Conservation (phyloP, 352 stramenopile genomes). For the Phytophthora ohioensis region DNA sequence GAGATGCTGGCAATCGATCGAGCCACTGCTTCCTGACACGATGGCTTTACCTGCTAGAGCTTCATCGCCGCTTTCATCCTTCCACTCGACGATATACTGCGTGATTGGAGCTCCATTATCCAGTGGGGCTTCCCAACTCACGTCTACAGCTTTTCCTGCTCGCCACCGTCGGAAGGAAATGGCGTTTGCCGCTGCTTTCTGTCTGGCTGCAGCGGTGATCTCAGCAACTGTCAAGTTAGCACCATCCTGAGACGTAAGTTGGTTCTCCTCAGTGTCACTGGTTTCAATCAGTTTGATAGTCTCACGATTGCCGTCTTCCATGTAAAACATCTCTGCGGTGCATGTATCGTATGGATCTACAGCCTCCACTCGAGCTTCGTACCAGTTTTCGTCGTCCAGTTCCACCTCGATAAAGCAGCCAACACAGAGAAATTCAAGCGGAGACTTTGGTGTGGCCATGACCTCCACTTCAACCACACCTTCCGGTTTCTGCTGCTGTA, state of each 20-base stretch:
- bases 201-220: conserved; percentile 55
- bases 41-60: conserved; percentile 30
- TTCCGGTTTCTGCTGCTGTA: conserved; percentile 78
- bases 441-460: conserved; percentile 53
- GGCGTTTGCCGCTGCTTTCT: conserved; percentile 41
- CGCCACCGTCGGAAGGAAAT: conserved; percentile 75
- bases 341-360: conserved; percentile 70
- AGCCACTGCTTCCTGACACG: conserved; percentile 16
- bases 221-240: conserved; percentile 47
- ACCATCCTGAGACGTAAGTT: conserved; percentile 1
- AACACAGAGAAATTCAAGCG: conserved; percentile 72
- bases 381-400: conserved; percentile 80
- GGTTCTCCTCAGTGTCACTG: conserved; percentile 31
- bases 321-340: conserved; percentile 69
- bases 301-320: conserved; percentile 70
- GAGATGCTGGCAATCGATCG: conserved; percentile 25
- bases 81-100: conserved; percentile 80
- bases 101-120: conserved; percentile 72
- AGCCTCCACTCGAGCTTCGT: conserved; percentile 62
- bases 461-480: conserved; percentile 60
- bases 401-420: conserved; percentile 71
- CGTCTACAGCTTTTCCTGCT: conserved; percentile 74
- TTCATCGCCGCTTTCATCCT: conserved; percentile 53
- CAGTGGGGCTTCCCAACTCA: conserved; percentile 70
- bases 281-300: conserved; percentile 71